Percentiles rank a stretch among this genome's conserved stretches.
phyloP scores from a whole-genome alignment of 2,329 filamentous ascomycete species.

The Escovopsis sp. region DNA sequence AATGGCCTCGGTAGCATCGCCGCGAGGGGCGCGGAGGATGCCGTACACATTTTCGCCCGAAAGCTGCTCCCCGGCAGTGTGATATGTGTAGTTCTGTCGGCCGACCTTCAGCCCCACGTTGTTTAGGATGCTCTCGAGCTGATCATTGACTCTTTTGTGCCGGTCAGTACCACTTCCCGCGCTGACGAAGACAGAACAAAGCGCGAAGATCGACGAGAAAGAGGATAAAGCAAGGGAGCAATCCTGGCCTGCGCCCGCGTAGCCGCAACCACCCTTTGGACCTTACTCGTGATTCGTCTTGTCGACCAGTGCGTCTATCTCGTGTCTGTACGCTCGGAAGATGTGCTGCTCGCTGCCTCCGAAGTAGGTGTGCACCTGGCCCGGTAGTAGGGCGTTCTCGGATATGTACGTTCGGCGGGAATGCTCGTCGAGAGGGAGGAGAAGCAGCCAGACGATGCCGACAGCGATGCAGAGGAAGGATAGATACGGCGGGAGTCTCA shows the following conservation, averaged over 20 bases:
- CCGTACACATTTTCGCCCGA: slow-evolving; percentile 85
- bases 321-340: slow-evolving; percentile 76
- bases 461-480: slow-evolving; percentile 73
- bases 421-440: slow-evolving; percentile 81
- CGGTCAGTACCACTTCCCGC: slow-evolving; percentile 1
- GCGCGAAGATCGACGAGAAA: too few relatives aligned
- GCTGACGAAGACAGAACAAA: too few relatives aligned
- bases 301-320: slow-evolving; percentile 50
- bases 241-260: background rate
- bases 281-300: slow-evolving; percentile 38
- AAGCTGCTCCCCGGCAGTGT: slow-evolving; percentile 57
- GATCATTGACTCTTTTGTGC: slow-evolving; percentile 43
- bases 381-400: slow-evolving; percentile 88
- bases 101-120: slow-evolving; percentile 76
- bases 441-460: slow-evolving; percentile 76
- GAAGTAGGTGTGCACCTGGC: slow-evolving; percentile 96
- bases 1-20: slow-evolving; percentile 93
- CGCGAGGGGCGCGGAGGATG: slow-evolving; percentile 80
- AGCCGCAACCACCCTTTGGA: too few relatives aligned
- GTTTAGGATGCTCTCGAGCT: slow-evolving; percentile 58
- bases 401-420: slow-evolving; percentile 90
- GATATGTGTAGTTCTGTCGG: slow-evolving; percentile 76
- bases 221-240: background rate
- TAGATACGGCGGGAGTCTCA: slow-evolving; percentile 74
- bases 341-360: slow-evolving; percentile 91